These are phyloP conservation scores for Aspergillus oerlinghausenensis DNA, from an alignment of 2,329 filamentous ascomycete species.

Conservation along the genomic window DNA sequence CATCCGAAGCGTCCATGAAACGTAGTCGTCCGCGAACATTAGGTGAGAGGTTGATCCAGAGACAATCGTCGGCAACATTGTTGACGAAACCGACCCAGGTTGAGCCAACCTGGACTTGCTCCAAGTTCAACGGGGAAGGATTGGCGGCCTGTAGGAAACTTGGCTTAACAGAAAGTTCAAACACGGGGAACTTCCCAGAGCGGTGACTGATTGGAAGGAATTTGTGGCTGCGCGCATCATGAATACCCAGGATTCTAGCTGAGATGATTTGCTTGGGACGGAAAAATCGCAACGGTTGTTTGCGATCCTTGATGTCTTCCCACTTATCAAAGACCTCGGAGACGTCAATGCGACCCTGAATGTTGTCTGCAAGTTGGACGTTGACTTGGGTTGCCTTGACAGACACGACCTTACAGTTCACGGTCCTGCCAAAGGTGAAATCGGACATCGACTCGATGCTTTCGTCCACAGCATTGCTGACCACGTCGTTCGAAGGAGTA, in stretches of 20 bases:
- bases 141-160: constrained; percentile 52
- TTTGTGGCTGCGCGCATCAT: constrained; percentile 83
- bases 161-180: constrained; percentile 80
- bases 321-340: constrained; percentile 86
- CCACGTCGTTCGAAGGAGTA: constrained; percentile 32
- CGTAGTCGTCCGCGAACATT: constrained; percentile 80
- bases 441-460: constrained; percentile 64
- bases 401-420: constrained; percentile 73
- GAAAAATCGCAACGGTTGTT: constrained; percentile 73
- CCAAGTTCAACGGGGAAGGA: constrained; percentile 62
- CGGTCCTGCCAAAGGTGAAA: constrained; percentile 65
- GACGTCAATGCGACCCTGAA: constrained; percentile 88
- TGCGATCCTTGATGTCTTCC: constrained; percentile 79
- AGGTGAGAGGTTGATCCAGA: constrained; percentile 90
- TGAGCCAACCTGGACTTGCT: constrained; percentile 67
- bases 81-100: constrained; percentile 82
- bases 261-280: constrained; percentile 64
- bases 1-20: constrained; percentile 79
- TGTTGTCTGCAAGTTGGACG: constrained; percentile 77
- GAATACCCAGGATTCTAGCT: constrained; percentile 77
- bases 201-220: constrained; percentile 90
- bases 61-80: constrained; percentile 71
- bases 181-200: constrained; percentile 69
- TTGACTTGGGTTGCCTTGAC: constrained; percentile 91
- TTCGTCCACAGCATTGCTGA: constrained; percentile 60